Base-by-base conservation (phyloP, 1,284 basidiomycete species). In the Singerocomus inundabilis region DNA sequence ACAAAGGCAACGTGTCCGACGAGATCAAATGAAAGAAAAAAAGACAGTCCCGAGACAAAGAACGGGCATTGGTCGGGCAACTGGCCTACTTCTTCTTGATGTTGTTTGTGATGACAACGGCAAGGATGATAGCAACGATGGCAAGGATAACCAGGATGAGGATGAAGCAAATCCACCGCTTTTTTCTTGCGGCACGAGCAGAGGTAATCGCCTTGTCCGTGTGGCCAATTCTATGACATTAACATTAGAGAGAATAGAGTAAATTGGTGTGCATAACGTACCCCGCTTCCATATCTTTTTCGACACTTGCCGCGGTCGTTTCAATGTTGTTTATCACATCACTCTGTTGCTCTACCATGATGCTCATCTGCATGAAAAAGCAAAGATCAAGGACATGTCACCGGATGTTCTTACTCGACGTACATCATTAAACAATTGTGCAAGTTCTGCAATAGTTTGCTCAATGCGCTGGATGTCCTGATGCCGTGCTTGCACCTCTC, bases 401-500 rank as follows among this genome's bases (percentile, higher is more conserved):
- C 21, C 11, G 28, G 45, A 45, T 26, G 43, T 37, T 15, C 12
- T 6, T 52, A 12, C 24, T 42, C 3, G 39, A 71, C 82, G 43
- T 44, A 88, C 88, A 66, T 99, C 96, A 66, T 93, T 92, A 76
- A 98, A 98, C 59, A 99, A 78, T 66, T 98, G 93, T 6, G 93
- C 94, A 35, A 99, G 81, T 70, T 99, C 95, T 13, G 84, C 85
- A 47, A 99, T 76, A 8, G 94, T 98, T 71, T 81, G 81, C 70
- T 98, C 95, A 63, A 99, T 98, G 58, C 90, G 88, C 68, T 92
- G 88, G 68, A 99, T 91, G 61, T 99, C 96, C 67, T 91, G 90
- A 66, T 98, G 94, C 51, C 97, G 86, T 66, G 91, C 91, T 74
- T 98, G 95, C 24, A 98, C 96, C 70, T 98, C 96, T 47, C 88